Base-by-base conservation (phyloP, 2,329 filamentous ascomycete species). In the Fusarium longipes region DNA sequence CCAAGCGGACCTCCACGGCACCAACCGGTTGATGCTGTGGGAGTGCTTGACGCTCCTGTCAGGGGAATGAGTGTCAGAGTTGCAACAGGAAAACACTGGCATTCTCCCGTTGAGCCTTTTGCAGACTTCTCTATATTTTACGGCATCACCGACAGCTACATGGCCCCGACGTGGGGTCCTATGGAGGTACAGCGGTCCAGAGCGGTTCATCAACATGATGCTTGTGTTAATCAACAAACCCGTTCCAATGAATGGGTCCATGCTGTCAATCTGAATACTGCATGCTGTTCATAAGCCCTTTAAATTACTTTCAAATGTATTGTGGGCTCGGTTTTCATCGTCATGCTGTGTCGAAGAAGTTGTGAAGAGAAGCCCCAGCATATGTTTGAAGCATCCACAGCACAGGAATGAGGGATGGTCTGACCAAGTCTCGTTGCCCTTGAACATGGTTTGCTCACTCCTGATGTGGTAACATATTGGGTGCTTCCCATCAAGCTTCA, bases 171-270 rank as follows among this genome's bases (percentile, higher is more conserved):
- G 60, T 60, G 55, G 65, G 68, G 48, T 51, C 63, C 42, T 54
- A 42, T 53, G 48, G 47, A 68, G 35, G 44, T 39, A 63, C 53
- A 56, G 58, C 58, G 65, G 56, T n/a, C 58, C 59, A 67, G 57
- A 45, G 55, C 53, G 56, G 67, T 63, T 71, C 52, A 62, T 65
- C 63, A 61, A 48, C 39, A 48, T 71, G 63, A 62, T 61, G 52
- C 58, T 40, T 33, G 42, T 39, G 47, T 40, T 38, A 32, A 55
- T 60, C 35, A 60, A 25, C 27, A 25, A 36, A 42, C 44, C 32
- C 44, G 39, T 43, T 40, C 42, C 45, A 32, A 38, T 17, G 24
- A n/a, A 45, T 30, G 40, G 42, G 15, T 30, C 60, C 49, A 43
- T 39, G 22, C 32, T 58, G 29, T 24, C n/a, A 45, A 29, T 15